Evolutionary conservation across 371 early-diverging fungal species (phyloP), one percentile per base, ranked within the genome.

Genomic region (Lichtheimia ornata): DNA sequence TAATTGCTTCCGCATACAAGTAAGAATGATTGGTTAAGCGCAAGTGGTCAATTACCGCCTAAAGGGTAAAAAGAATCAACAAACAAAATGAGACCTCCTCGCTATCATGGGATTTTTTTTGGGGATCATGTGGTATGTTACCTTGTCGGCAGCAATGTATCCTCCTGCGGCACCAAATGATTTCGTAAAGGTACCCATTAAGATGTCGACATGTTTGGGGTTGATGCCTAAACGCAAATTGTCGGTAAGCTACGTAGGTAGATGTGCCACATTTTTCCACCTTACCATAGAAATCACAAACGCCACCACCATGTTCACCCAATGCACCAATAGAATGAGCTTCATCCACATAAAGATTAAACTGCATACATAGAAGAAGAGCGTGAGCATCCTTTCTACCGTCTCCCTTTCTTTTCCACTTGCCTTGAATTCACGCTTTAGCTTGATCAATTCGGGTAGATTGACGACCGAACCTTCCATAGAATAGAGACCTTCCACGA

Each of bases 101-200:
- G 30, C 4, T 50, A 35, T 13, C 6, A 15, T 17, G 12, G 7
- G 40, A 18, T 58, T 45, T 30, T 30, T n/a, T n/a, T n/a, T n/a
- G 30, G 35, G 9, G 11, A 35, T 35, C 35, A 35, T 35, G 11
- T 35, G 35, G 35, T 35, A 35, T 35, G 35, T 35, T 22, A 47
- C 47, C 55, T 71, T 77, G 62, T 75, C 77, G 14, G 90, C 94
- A 49, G 96, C 93, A 70, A 98, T 95, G 74, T 98, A 99, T 43
- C 99, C 98, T 69, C 99, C 99, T 44, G 97, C 94, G 14, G 97
- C 96, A 61, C 97, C 98, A 84, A 97, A 99, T 50, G 95, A 95
- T 82, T 99, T 99, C 40, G 99, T 99, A 74, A 99, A 99, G 0
- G 99, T 99, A 24, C 99, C 99, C 99, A 99, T 99, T 28, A 97